Conservation (phyloP, 352 stramenopile genomes). For the Vaucheria bursata region DNA sequence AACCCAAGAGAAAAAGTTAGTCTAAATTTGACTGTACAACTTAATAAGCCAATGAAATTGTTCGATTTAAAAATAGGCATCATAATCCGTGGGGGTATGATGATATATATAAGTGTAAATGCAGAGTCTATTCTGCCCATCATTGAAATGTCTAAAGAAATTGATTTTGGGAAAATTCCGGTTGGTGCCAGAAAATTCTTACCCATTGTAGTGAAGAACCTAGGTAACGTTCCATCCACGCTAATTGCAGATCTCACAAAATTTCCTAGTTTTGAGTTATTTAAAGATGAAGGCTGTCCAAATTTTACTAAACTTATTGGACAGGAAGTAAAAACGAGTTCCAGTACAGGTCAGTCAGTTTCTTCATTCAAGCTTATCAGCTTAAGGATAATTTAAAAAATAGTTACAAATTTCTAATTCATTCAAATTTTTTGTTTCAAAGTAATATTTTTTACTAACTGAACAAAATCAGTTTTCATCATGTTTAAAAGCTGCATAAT, state of each 20-base stretch:
- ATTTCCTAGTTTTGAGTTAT: constrained; percentile 4
- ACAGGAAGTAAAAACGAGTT: background rate
- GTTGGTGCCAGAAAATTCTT: constrained; percentile 19
- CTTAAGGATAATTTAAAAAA: constrained; percentile 19
- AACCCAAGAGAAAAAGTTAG: background rate
- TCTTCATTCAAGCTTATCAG: background rate
- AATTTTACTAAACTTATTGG: background rate
- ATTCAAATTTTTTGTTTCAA: background rate
- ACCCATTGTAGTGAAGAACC: constrained; percentile 23
- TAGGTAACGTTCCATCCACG: constrained; percentile 19
- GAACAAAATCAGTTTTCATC: too few species aligned
- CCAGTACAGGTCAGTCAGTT: background rate
- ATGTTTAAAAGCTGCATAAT: too few species aligned
- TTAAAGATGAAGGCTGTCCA: background rate
- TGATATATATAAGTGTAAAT: background rate
- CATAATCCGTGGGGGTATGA: background rate
- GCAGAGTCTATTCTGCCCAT: background rate
- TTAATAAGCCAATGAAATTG: background rate
- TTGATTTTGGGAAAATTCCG: constrained; percentile 27
- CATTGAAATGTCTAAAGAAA: background rate
- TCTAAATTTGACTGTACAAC: background rate
- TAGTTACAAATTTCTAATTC: background rate
- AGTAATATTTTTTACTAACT: too few species aligned
- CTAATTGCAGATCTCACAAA: constrained; percentile 14
- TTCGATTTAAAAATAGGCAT: background rate